Evolutionary conservation across 2,329 filamentous ascomycete species (phyloP), one percentile per base, ranked within the genome.

Genomic region (Neofusicoccum ribis): DNA sequence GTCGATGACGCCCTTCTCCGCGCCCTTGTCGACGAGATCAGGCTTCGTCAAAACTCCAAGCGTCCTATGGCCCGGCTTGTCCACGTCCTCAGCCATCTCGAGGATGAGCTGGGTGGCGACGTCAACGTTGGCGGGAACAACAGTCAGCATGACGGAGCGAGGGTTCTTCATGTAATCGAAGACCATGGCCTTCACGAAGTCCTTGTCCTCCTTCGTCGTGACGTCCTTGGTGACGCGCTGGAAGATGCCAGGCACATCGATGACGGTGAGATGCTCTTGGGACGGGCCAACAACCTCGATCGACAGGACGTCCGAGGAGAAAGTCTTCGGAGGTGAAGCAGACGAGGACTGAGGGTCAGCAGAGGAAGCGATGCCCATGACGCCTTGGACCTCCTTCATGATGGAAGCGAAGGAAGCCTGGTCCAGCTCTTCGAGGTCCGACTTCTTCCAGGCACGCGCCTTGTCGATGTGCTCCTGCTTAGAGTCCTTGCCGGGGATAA

Each of bases 191-290:
- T 64, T 50, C 12, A 76, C 70, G 1, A 75, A 62, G 5, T 70
- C 67, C 2, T 67, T 69, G 62, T 76, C 74, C 0, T 64, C 66
- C 43, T 72, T 68, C 11, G 66, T 72, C 36, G 72, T 68, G 1
- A 67, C 47, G 9, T 37, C 41, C 23, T 72, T 72, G 31, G 69
- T 74, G 3, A 66, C 59, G 3, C 67, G 59, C n/a, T 76, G 74
- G 50, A 83, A 83, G 1, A 83, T 75, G 0, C 81, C 81, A 3
- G 81, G 82, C 1, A 83, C 73, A 65, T 83, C 80, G 15, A 83
- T 78, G 1, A 84, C 72, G 17, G 76, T 81, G 5, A 81, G 73
- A 54, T 76, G 76, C 36, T 76, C 69, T 52, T 80, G 70, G 0
- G 74, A 52, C 0, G 81, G 82, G 0, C 81, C 81, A 34, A 68